phyloP scores from a whole-genome alignment of 306 rosid species.

The Benincasa hispida region DNA sequence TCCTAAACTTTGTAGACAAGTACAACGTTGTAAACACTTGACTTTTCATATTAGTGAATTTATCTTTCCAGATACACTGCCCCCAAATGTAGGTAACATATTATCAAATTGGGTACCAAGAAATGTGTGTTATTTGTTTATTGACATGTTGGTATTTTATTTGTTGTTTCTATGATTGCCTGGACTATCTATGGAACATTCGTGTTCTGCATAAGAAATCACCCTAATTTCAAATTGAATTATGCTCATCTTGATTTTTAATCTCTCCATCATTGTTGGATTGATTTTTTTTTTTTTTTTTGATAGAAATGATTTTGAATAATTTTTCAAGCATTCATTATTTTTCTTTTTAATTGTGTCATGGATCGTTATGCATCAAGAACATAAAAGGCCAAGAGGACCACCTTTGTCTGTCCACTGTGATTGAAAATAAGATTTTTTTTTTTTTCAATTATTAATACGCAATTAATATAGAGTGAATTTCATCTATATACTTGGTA shows the following conservation, averaged over 20 bases:
- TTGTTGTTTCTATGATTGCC: too few relatives aligned
- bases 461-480: background rate
- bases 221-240: too few relatives aligned
- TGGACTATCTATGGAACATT: too few relatives aligned
- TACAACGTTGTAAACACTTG: too few relatives aligned
- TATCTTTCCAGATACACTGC: too few relatives aligned
- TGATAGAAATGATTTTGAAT: background rate
- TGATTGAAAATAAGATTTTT: background rate
- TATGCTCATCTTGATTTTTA: background rate
- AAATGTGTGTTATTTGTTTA: too few relatives aligned
- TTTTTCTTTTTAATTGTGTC: background rate
- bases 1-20: too few relatives aligned
- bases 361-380: background rate
- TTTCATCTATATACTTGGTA: background rate
- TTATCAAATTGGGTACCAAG: too few relatives aligned
- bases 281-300: background rate
- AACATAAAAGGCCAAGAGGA: background rate
- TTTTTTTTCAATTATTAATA: background rate
- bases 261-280: background rate
- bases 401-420: background rate
- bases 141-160: too few relatives aligned
- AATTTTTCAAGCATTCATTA: background rate
- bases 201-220: too few relatives aligned
- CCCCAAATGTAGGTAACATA: too few relatives aligned
- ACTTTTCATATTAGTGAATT: too few relatives aligned